phyloP scores from a whole-genome alignment of 371 early-diverging fungal species.

The Rhizopus microsporus region DNA sequence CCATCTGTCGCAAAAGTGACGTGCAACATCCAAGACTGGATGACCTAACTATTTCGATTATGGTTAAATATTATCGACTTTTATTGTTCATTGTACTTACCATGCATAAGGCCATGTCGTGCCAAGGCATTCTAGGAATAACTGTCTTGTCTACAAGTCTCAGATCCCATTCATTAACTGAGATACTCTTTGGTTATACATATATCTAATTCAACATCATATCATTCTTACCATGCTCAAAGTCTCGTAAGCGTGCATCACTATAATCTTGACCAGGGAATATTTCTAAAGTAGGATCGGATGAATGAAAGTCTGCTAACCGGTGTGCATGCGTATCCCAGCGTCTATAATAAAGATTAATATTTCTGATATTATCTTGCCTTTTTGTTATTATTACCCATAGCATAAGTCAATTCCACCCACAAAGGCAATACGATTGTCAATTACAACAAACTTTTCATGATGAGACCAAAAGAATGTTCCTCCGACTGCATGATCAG shows the following conservation, averaged over 20 bases:
- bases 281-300: slow-evolving; percentile 34
- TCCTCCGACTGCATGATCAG: slow-evolving; percentile 67
- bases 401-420: slow-evolving; percentile 84
- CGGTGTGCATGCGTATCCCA: slow-evolving; percentile 70
- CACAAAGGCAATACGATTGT: slow-evolving; percentile 73
- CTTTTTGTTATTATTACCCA: slow-evolving; percentile 43
- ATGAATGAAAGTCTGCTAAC: slow-evolving; percentile 51
- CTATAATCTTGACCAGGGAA: slow-evolving; percentile 84
- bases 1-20: slow-evolving; percentile 94
- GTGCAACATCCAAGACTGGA: slow-evolving; percentile 81
- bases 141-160: slow-evolving; percentile 62
- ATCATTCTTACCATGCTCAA: slow-evolving; percentile 60
- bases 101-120: slow-evolving; percentile 83
- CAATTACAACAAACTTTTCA: slow-evolving; percentile 78
- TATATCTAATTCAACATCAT: no score
- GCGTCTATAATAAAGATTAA: slow-evolving; percentile 50
- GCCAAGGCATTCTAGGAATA: slow-evolving; percentile 95
- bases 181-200: slow-evolving; percentile 1
- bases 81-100: slow-evolving; percentile 22
- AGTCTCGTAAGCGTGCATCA: slow-evolving; percentile 90
- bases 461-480: slow-evolving; percentile 82
- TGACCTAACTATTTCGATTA: slow-evolving; percentile 49
- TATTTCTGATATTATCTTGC: background rate
- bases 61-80: background rate
- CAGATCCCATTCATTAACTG: slow-evolving; percentile 62